Evolutionary conservation across 2,329 filamentous ascomycete genomes (phyloP).

Genomic region (Sporothrix mexicana): DNA sequence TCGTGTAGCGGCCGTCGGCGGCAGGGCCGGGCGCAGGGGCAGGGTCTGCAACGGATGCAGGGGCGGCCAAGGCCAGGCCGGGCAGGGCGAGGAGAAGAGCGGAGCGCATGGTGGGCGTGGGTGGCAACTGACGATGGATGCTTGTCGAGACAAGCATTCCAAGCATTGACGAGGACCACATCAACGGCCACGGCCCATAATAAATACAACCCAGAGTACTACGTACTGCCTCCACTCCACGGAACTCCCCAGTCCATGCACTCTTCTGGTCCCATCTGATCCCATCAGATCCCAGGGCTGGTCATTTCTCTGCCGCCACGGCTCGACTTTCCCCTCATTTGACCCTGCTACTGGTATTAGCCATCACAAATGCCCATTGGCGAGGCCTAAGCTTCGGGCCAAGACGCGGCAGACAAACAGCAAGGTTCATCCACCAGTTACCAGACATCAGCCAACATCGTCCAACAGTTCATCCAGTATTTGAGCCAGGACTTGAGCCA

Average conservation of each 20-base stretch:
- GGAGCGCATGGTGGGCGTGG: slow-evolving; percentile 16
- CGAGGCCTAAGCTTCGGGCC: slow-evolving; percentile 8
- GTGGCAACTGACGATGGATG: neutral
- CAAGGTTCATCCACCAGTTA: too few species aligned
- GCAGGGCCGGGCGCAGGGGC: slow-evolving; percentile 38
- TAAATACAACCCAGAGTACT: neutral
- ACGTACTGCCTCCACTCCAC: neutral
- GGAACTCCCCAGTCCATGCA: neutral
- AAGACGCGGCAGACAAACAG: neutral
- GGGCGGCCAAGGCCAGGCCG: slow-evolving; percentile 32
- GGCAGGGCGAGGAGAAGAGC: slow-evolving; percentile 32
- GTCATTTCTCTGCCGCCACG: neutral
- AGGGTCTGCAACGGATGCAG: neutral
- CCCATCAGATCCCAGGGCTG: neutral
- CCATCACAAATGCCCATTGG: neutral
- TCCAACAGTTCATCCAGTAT: too few species aligned
- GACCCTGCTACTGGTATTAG: neutral
- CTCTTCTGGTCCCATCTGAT: neutral
- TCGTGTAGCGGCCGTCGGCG: slow-evolving; percentile 47
- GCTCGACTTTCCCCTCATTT: slow-evolving; percentile 17
- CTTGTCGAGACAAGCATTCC: neutral
- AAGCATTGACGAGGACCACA: neutral
- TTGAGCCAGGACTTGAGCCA: too few species aligned
- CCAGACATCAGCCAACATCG: too few species aligned
- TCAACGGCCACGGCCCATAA: slow-evolving; percentile 11